Percentiles rank a stretch among this genome's conserved stretches.
Conservation (phyloP, 176 grass and related monocot species). For the Calamus simplicifolius region DNA sequence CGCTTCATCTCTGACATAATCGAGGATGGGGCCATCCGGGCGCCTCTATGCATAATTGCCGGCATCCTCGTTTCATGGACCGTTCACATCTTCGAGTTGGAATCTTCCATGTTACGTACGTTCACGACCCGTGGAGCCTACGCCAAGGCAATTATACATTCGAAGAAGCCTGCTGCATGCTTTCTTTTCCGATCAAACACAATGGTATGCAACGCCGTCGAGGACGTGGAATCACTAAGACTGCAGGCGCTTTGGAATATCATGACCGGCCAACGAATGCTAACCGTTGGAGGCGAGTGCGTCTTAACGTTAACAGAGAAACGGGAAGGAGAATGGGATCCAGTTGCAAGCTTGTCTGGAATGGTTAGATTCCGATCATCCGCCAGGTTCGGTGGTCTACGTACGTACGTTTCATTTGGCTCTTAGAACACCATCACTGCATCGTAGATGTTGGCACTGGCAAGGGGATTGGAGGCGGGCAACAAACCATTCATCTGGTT, state of each 20-base stretch:
- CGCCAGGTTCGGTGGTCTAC: constrained; percentile 27
- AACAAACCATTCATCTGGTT: constrained; percentile 33
- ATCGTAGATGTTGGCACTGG: constrained; percentile 37
- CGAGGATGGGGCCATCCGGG: no score
- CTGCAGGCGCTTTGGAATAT: constrained; percentile 16
- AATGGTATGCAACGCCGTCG: constrained; percentile 18
- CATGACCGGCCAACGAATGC: constrained; percentile 11
- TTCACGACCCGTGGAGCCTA: constrained; percentile 36
- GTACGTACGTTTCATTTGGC: constrained; percentile 41
- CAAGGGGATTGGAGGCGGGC: constrained; percentile 29
- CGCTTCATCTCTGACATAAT: no score
- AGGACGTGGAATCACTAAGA: constrained; percentile 28
- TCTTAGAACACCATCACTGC: constrained; percentile 38
- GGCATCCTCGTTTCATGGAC: constrained; percentile 41
- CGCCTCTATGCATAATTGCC: constrained; percentile 17
- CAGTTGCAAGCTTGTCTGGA: no score
- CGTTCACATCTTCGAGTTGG: constrained; percentile 20
- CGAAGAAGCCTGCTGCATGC: constrained; percentile 1
- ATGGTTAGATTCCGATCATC: constrained; percentile 21
- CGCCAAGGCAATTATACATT: constrained; percentile 16
- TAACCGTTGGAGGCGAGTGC: constrained; percentile 8
- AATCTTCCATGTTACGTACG: constrained; percentile 16
- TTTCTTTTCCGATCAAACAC: constrained; percentile 18
- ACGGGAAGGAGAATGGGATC: no score
- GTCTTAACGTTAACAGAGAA: no score